Percentiles rank a stretch among this genome's conserved stretches.
Conservation (phyloP, 1,284 basidiomycete genomes). For the Malassezia sympodialis region DNA sequence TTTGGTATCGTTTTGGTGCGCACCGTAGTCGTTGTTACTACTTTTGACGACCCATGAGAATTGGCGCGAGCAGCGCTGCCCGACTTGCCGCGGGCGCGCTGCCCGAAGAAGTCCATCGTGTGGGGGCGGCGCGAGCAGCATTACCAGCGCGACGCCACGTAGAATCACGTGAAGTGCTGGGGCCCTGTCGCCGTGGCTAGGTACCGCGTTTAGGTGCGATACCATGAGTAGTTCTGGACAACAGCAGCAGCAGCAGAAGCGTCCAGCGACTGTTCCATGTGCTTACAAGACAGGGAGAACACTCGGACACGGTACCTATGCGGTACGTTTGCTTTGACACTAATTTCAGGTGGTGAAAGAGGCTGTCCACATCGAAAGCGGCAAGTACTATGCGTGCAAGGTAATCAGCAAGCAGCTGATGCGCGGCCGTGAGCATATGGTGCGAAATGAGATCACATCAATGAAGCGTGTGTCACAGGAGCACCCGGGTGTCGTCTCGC, state of each 20-base stretch:
- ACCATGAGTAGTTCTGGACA: not conserved
- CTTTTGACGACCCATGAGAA: not conserved
- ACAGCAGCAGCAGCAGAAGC: not conserved
- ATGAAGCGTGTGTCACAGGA: conserved; percentile 88
- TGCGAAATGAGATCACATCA: conserved; percentile 91
- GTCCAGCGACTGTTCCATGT: conserved; percentile 41
- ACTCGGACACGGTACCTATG: conserved; percentile 74
- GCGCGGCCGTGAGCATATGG: conserved; percentile 58
- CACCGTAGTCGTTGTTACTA: not conserved
- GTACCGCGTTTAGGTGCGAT: not conserved
- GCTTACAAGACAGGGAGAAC: conserved; percentile 48
- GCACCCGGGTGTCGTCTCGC: conserved; percentile 59
- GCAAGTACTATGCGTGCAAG: conserved; percentile 51
- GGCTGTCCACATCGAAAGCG: conserved; percentile 87
- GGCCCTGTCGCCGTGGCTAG: not conserved
- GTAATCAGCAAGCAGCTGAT: conserved; percentile 84
- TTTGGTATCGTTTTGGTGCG: not conserved
- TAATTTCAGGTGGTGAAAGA: conserved; percentile 65
- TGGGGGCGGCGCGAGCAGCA: not conserved
- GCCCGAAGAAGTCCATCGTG: conserved; percentile 19
- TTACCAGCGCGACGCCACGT: not conserved
- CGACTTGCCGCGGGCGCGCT: not conserved
- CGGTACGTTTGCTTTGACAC: conserved; percentile 34
- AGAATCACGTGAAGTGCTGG: not conserved
- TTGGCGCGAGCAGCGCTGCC: not conserved